Base-by-base conservation (phyloP, 2,329 filamentous ascomycete species). In the Tolypocladium tropicale region DNA sequence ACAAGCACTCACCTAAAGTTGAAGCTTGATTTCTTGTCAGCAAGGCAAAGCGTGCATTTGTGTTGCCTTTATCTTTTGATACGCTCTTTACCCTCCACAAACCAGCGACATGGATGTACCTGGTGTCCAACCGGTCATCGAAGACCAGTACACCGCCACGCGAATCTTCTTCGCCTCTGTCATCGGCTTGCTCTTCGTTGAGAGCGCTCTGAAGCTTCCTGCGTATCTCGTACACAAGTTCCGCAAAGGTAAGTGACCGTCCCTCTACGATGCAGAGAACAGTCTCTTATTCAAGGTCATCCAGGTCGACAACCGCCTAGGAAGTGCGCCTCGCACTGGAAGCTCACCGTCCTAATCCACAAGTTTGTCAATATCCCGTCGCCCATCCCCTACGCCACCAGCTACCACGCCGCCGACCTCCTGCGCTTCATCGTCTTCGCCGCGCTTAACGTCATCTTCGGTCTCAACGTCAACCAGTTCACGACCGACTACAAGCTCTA, bases 401-500 rank as follows among this genome's bases (percentile, higher is more conserved):
- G 55, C 46, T 57, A 62, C 28, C 57, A 58, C 36, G 9, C 61
- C 14, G 52, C 63, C 23, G 58, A 59, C 28, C 25, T 59, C 28
- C 3, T 63, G 10, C 64, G 64, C 32, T 56, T 62, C 50, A 18
- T 56, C n/a, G 56, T 55, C 34, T 61, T 66, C 30, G 39, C 54
- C 14, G 60, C 54, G 16, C 59, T 66, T 21, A 66, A 66, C 52
- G 51, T 66, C 39, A 52, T 63, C 43, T 65, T 60, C 50, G 58
- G 58, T 7, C 57, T 57, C 50, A 62, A 64, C 50, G 54, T 60
- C 54, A 61, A 60, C 53, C 52, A 60, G 34, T 65, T 55, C 54
- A 60, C 61, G 2, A 64, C 63, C 12, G 62, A 66, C 52, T 66
- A 63, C 53, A 64, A 62, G 50, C 60, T 64, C 10, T 66, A 65